phyloP scores from a whole-genome alignment of 495 filamentous ascomycete genomes.

The Emericellopsis terricola region DNA sequence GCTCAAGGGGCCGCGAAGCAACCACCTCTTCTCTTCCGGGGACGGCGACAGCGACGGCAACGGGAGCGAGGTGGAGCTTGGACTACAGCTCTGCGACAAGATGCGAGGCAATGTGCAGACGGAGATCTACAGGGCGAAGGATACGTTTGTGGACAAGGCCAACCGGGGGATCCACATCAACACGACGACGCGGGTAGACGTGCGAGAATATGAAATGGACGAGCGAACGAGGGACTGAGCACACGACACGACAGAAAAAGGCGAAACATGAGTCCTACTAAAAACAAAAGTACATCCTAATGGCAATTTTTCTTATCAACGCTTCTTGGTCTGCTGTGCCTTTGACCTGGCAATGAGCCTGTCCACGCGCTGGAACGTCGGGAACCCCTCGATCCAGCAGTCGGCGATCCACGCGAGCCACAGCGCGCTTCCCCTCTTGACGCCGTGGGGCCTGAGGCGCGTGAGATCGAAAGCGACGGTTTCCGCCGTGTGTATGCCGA shows the following conservation, averaged over 20 bases:
- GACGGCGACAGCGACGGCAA: background rate
- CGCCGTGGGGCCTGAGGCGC: slow-evolving; percentile 12
- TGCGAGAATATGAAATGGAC: background rate
- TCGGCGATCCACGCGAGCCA: slow-evolving; percentile 22
- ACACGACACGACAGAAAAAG: too few relatives aligned
- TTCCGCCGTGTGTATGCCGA: slow-evolving; percentile 20
- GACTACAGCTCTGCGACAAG: background rate
- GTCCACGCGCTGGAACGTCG: slow-evolving; percentile 22
- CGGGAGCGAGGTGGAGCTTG: background rate
- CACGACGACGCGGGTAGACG: background rate
- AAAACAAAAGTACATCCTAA: too few relatives aligned
- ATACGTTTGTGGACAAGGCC: background rate
- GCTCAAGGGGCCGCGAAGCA: background rate
- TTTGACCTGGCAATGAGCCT: slow-evolving; percentile 10
- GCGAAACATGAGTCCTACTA: too few relatives aligned
- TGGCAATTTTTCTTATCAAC: too few relatives aligned
- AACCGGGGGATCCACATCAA: background rate
- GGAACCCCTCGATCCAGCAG: slow-evolving; percentile 20
- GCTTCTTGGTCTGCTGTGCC: slow-evolving; percentile 10
- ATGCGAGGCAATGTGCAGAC: background rate
- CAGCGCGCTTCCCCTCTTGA: slow-evolving; percentile 9
- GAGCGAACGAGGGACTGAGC: too few relatives aligned
- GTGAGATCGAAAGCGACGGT: slow-evolving; percentile 16
- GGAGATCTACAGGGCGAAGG: background rate
- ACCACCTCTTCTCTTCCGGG: background rate